Base-by-base conservation (phyloP, 2,329 filamentous ascomycete genomes). In the Alternaria burnsii region DNA sequence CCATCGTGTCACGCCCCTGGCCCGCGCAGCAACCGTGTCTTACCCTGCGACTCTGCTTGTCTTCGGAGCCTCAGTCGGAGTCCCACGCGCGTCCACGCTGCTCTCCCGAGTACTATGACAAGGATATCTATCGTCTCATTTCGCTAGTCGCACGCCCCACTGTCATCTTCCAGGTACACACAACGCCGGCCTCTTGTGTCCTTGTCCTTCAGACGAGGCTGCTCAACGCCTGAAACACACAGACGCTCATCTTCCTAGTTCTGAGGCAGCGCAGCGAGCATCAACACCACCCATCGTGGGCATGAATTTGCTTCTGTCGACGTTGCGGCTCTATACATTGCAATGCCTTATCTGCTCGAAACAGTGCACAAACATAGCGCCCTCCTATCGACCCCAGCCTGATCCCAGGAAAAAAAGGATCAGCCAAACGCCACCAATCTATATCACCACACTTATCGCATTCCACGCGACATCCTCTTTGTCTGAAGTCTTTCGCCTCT, bases 41-140 rank as follows among this genome's bases (percentile, higher is more conserved):
- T 47, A 18, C 47, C 40, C 47, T 46, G 22, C 44, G 22, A 43
- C 43, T 24, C 28, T 30, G 22, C 52, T 24, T 36, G 32, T 51
- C 10, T 34, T 57, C 53, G 58, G 52, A 41, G 34, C 58, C 46
- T 43, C 43, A 24, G 24, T 46, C 26, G 22, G 40, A 42, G 36
- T 47, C 43, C 24, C 32, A 24, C 34, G 11, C 34, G 16, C n/a
- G 24, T 40, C 48, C 12, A 24, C 53, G 30, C 42, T 43, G 26
- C 55, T 8, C 18, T 51, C 30, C 59, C 55, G 53, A 30, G 30
- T 30, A 20, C n/a, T 24, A 14, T n/a, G 41, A 52, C 57, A 50
- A 43, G 57, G 43, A 47, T 53, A 20, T 30, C 30, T 34, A 54
- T 51, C 48, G 47, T 59, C 59, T 62, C 59, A 62, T 62, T 46